These are phyloP conservation scores for Amylostereum areolatum DNA, from an alignment of 1,284 basidiomycete species.

Conservation along the genomic window DNA sequence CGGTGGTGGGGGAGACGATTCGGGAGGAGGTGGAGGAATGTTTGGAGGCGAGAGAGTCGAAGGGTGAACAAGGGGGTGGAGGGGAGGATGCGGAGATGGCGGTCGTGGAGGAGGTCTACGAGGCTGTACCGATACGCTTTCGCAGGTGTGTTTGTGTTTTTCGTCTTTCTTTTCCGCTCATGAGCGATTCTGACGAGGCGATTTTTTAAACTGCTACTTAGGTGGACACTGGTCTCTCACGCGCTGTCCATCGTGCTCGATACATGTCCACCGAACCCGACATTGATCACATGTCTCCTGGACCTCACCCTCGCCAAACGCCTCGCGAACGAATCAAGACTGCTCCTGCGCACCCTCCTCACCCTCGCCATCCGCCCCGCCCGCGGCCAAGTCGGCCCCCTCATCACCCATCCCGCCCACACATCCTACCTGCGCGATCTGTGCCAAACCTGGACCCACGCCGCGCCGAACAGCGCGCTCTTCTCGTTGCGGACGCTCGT, in stretches of 20 bases:
- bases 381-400: constrained; percentile 16
- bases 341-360: constrained; percentile 32
- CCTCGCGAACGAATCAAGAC: constrained; percentile 36
- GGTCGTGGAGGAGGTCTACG: constrained; percentile 38
- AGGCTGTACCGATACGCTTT: constrained; percentile 40
- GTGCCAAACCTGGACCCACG: constrained; percentile 23
- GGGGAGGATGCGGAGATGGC: constrained; percentile 26
- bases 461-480: background rate
- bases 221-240: constrained; percentile 44
- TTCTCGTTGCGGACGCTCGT: constrained; percentile 9
- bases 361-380: constrained; percentile 27
- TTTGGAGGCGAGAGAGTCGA: constrained; percentile 17
- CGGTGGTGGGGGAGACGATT: constrained; percentile 40
- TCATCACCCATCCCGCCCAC: constrained; percentile 37
- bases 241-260: constrained; percentile 41
- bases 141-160: constrained; percentile 33
- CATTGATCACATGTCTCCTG: constrained; percentile 40
- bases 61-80: constrained; percentile 17
- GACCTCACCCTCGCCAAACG: constrained; percentile 37
- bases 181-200: background rate
- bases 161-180: background rate
- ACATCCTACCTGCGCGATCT: constrained; percentile 33
- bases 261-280: constrained; percentile 37
- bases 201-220: constrained; percentile 14
- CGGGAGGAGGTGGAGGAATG: constrained; percentile 22